phyloP scores from a whole-genome alignment of 768 basidiomycete species.

The Boletus huronensis region DNA sequence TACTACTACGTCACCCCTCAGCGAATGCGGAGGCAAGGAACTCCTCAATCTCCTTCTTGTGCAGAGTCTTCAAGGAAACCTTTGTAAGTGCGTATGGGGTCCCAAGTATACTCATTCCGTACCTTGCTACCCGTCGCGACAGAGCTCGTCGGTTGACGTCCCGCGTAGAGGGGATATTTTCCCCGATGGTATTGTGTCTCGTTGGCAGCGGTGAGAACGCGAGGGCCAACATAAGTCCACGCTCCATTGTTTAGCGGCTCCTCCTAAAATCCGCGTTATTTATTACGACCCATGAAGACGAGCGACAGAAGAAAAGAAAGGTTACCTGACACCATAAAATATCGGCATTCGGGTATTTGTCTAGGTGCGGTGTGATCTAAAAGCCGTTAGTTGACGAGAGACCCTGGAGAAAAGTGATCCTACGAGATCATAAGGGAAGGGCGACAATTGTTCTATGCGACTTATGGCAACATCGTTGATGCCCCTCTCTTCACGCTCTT shows the following conservation, averaged over 20 bases:
- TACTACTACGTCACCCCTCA: conserved; percentile 14
- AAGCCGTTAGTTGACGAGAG: conserved; percentile 7
- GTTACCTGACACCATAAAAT: conserved; percentile 85
- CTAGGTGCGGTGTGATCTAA: conserved; percentile 88
- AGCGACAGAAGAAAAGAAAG: neutral
- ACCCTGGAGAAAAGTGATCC: conserved; percentile 22
- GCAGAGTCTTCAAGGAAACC: conserved; percentile 48
- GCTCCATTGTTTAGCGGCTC: conserved; percentile 97
- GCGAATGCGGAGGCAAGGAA: conserved; percentile 65
- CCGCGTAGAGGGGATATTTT: conserved; percentile 90
- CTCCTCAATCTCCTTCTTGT: conserved; percentile 87
- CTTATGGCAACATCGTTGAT: conserved; percentile 94
- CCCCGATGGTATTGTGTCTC: conserved; percentile 87
- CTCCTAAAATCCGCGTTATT: conserved; percentile 46
- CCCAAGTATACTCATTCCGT: conserved; percentile 12
- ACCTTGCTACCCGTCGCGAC: conserved; percentile 93
- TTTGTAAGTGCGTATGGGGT: neutral
- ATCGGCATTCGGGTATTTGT: conserved; percentile 94
- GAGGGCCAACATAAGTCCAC: conserved; percentile 94
- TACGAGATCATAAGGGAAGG: conserved; percentile 95
- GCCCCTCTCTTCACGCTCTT: conserved; percentile 87
- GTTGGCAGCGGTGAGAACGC: conserved; percentile 90
- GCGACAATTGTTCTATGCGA: conserved; percentile 91
- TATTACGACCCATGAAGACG: neutral
- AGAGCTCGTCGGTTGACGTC: conserved; percentile 88